Conservation (phyloP, 2,329 filamentous ascomycete genomes). For the Lecanosticta acicola region DNA sequence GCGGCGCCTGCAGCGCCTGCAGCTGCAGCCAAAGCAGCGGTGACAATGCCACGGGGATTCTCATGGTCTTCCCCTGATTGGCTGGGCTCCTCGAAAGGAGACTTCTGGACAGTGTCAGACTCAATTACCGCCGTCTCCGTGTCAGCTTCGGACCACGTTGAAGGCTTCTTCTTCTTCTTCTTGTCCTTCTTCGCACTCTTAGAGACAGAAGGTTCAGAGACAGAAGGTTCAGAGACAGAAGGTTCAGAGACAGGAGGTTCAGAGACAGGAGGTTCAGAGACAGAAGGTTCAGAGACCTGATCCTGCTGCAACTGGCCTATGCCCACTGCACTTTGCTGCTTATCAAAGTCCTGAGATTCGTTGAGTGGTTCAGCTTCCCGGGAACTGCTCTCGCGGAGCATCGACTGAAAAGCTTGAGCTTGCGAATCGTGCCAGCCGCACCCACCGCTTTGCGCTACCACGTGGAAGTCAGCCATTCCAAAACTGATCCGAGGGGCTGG, state of each 20-base stretch:
- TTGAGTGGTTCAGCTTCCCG: background rate
- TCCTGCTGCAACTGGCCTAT: too few species aligned
- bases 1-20: background rate
- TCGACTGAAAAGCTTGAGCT: conserved; percentile 17
- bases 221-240: background rate
- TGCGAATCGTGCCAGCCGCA: conserved; percentile 17
- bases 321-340: too few species aligned
- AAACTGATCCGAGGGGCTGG: conserved; percentile 9
- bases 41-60: background rate
- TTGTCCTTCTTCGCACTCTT: conserved; percentile 30
- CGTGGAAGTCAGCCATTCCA: conserved; percentile 13
- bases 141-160: conserved; percentile 10
- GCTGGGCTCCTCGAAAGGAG: too few species aligned
- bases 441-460: conserved; percentile 10
- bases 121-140: background rate
- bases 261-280: too few species aligned
- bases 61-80: background rate
- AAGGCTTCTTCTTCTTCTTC: conserved; percentile 9
- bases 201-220: conserved; percentile 4
- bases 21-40: background rate
- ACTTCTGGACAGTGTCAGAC: too few species aligned
- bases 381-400: conserved; percentile 5
- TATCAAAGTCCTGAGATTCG: too few species aligned
- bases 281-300: too few species aligned
- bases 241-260: too few species aligned